Conservation (phyloP, 805 yeast genomes). For the Wickerhamiella australiensis region DNA sequence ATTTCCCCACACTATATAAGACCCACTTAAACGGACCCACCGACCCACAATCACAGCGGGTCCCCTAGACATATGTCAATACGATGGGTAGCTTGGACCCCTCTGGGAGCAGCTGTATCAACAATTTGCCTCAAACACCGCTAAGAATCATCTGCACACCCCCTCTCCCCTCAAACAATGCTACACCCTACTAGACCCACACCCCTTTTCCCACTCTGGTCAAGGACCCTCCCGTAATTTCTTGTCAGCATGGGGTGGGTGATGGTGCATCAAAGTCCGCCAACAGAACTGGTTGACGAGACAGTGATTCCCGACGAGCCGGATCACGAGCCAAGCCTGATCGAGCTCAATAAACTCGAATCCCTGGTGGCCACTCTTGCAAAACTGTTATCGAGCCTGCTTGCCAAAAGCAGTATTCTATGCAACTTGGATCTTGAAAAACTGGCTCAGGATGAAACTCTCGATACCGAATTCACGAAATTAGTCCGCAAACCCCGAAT, state of each 20-base stretch:
- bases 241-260: slow-evolving; percentile 11
- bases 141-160: too few relatives aligned
- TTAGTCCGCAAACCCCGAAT: slow-evolving; percentile 3
- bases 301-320: background rate
- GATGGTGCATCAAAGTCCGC: slow-evolving; percentile 3
- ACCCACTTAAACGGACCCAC: background rate
- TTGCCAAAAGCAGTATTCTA: slow-evolving; percentile 1
- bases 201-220: background rate
- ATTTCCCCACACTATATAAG: too few relatives aligned
- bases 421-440: background rate
- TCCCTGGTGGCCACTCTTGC: slow-evolving; percentile 3
- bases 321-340: background rate
- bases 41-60: background rate
- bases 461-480: background rate
- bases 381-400: background rate
- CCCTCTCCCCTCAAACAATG: too few relatives aligned
- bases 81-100: too few relatives aligned
- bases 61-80: background rate
- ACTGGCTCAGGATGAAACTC: background rate
- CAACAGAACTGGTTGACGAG: slow-evolving; percentile 1
- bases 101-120: too few relatives aligned
- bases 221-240: background rate
- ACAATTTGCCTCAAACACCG: too few relatives aligned
- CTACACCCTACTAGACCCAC: background rate
- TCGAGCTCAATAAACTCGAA: slow-evolving; percentile 7